A percentile compares a stretch with the other conserved stretches of the same genome.
Conservation (phyloP, 164 flowering plant species). For the Vitis rupestris region DNA sequence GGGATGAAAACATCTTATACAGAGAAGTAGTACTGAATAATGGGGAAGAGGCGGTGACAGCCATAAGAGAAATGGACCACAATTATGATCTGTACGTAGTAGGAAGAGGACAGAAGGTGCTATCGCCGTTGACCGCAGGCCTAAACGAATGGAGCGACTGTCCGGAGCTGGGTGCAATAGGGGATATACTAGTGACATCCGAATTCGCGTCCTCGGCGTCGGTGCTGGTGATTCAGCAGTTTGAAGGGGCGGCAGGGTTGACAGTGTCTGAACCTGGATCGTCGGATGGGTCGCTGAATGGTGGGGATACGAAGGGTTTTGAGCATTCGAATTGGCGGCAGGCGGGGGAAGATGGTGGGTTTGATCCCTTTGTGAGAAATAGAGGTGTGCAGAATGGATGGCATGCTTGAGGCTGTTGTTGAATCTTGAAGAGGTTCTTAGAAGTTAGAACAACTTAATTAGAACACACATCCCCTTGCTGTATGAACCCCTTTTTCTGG, state of each 20-base stretch:
- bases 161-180: slow-evolving; percentile 39
- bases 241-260: neutral
- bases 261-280: too few relatives aligned
- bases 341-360: neutral
- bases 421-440: too few relatives aligned
- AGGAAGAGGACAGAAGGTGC: slow-evolving; percentile 25
- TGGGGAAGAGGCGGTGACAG: slow-evolving; percentile 23
- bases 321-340: too few relatives aligned
- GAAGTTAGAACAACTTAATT: too few relatives aligned
- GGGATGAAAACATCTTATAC: slow-evolving; percentile 9
- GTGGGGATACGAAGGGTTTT: too few relatives aligned
- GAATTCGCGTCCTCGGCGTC: slow-evolving; percentile 16
- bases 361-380: too few relatives aligned
- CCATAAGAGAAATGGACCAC: slow-evolving; percentile 15
- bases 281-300: too few relatives aligned
- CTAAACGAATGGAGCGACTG: slow-evolving; percentile 31
- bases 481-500: too few relatives aligned
- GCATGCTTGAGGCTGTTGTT: too few relatives aligned
- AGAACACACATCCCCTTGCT: too few relatives aligned
- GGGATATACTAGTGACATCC: slow-evolving; percentile 31
- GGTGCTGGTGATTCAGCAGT: slow-evolving; percentile 35
- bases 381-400: too few relatives aligned
- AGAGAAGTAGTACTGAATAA: slow-evolving; percentile 16
- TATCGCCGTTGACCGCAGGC: slow-evolving; percentile 24
- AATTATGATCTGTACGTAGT: slow-evolving; percentile 25